Evolutionary conservation across 2,329 filamentous ascomycete species (phyloP).

Genomic region (Chaetomium olivaceum): DNA sequence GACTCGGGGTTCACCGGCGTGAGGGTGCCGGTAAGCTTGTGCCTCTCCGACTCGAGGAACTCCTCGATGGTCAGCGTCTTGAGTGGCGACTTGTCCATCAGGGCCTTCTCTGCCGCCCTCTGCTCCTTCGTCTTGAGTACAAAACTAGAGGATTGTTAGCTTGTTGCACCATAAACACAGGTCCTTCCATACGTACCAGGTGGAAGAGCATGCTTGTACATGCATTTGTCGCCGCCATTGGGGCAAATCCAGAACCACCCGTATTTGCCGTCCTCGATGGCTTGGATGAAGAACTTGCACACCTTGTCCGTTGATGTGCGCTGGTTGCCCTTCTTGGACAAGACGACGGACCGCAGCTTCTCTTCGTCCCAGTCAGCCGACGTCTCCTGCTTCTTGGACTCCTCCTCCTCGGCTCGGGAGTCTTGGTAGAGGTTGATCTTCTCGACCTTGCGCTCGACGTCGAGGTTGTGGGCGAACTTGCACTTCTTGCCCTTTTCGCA

Average conservation of each 20-base stretch:
- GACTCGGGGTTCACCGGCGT: conserved; percentile 91
- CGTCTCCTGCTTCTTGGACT: conserved; percentile 84
- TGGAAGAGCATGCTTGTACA: conserved; percentile 94
- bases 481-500: conserved; percentile 98
- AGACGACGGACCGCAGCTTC: conserved; percentile 83
- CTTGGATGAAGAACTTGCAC: conserved; percentile 97
- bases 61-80: conserved; percentile 95
- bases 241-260: conserved; percentile 99
- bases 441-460: conserved; percentile 85
- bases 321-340: conserved; percentile 97
- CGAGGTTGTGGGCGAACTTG: conserved; percentile 93
- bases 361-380: conserved; percentile 98
- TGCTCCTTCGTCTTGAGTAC: conserved; percentile 98
- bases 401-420: conserved; percentile 69
- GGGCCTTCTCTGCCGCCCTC: conserved; percentile 88
- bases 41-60: conserved; percentile 92
- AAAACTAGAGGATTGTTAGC: conserved; percentile 61
- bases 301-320: conserved; percentile 96
- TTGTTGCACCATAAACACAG: conserved; percentile 4
- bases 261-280: conserved; percentile 97
- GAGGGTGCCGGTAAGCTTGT: conserved; percentile 87
- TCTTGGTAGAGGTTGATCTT: conserved; percentile 94
- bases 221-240: conserved; percentile 95
- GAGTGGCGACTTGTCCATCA: conserved; percentile 92
- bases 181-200: conserved; percentile 65